These are phyloP conservation scores for Aspergillus cristatus DNA, from an alignment of 495 filamentous ascomycete species.

Conservation along the genomic window DNA sequence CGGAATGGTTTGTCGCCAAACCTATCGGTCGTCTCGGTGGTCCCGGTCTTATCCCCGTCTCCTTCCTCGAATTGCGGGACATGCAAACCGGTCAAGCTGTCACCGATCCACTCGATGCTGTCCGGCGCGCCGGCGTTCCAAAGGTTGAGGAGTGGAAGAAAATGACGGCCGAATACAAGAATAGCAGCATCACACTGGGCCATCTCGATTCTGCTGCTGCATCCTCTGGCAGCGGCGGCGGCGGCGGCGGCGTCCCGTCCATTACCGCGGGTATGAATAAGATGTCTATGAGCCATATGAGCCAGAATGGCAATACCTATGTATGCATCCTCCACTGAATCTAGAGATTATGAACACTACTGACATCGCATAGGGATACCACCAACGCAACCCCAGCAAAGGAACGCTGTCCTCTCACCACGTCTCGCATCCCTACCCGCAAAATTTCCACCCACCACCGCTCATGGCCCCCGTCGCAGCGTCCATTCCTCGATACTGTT, in stretches of 20 bases:
- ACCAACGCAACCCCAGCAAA: conserved; percentile 41
- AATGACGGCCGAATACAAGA: conserved; percentile 98
- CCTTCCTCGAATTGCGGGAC: conserved; percentile 92
- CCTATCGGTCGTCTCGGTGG: conserved; percentile 91
- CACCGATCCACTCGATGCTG: conserved; percentile 73
- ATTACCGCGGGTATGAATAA: conserved; percentile 67
- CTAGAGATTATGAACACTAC: background rate
- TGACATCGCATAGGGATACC: conserved; percentile 23
- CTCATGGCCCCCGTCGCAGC: conserved; percentile 59
- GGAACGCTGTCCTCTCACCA: conserved; percentile 22
- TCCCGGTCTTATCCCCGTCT: conserved; percentile 91
- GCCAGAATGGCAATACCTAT: conserved; percentile 38
- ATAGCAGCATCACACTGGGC: conserved; percentile 92
- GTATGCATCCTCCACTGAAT: conserved; percentile 23
- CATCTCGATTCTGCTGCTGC: conserved; percentile 57
- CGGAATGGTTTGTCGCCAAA: conserved; percentile 99
- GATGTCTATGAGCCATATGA: conserved; percentile 53
- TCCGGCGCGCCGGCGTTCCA: conserved; percentile 85
- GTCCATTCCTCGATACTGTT: conserved; percentile 86
- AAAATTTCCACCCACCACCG: conserved; percentile 21
- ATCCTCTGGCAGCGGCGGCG: no score
- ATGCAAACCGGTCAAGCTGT: conserved; percentile 83
- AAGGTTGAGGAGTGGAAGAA: conserved; percentile 99
- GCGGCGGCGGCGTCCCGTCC: conserved; percentile 31
- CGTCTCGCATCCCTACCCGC: conserved; percentile 15